Base-by-base conservation (phyloP, 441 rosid species). In the Jatropha podagrica region DNA sequence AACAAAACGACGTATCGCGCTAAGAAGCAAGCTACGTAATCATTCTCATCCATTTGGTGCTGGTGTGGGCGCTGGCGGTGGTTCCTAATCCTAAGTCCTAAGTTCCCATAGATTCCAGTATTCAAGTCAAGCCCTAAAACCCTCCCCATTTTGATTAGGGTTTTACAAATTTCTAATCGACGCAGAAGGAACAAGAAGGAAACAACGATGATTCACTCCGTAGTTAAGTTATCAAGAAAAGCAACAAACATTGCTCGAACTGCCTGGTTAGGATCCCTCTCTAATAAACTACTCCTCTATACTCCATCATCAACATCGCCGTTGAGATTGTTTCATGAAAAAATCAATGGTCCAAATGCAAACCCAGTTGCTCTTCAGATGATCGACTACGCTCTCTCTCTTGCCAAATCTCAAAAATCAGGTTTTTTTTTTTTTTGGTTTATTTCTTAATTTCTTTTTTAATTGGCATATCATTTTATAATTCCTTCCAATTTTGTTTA, bases 371-470 rank as follows among this genome's bases (percentile, higher is more conserved):
- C 92, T 65, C 81, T 86, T 75, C 96, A 95, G 87, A 93, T 93
- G 99, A 91, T 95, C 46, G 87, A 89, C 78, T 91, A 92, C 81
- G 98, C 95, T 76, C 89, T 90, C 68, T 87, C 92, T 13, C 90
- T 86, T 63, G 89, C 92, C 64, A 86, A 90, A 76, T 86, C 94
- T 60, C 84, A 88, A 76, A 90, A 82, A 67, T 83, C 98, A 88
- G 97, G 98, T 89, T 4, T 80, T 23, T 44, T 70, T 49, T 23
- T 11, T 4, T 42, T 44, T 70, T 49, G 27, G 17, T 13, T 18
- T 20, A 48, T 55, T n/a, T 27, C 55, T 44, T 7, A 23, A 44
- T 61, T 79, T 71, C 44, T n/a, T 48, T 62, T 40, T 41, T 41
- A 26, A 61, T 27, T n/a, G 46, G 60, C 49, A 5, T 18, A 44